Evolutionary conservation across 202 grass and related monocot species (phyloP).

Genomic region (Hordeum pubiflorum): DNA sequence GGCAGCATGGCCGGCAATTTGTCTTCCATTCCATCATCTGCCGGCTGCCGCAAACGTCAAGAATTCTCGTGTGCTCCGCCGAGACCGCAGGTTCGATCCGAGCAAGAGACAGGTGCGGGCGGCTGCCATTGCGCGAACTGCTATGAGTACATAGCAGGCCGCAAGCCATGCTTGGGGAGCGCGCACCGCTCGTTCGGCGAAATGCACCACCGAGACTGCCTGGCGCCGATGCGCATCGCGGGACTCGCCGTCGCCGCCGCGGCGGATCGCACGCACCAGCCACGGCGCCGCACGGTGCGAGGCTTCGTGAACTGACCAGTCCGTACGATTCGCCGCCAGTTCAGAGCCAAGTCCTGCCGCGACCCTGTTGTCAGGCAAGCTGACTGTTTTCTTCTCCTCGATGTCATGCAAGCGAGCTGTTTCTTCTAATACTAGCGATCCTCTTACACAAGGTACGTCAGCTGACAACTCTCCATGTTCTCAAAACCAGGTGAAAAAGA

Average conservation of each 20-base stretch:
- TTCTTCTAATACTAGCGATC: not conserved
- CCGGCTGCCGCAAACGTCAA: not conserved
- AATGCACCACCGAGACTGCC: constrained; percentile 15
- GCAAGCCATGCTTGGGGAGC: not conserved
- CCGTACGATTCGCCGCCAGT: no score
- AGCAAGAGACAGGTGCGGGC: not conserved
- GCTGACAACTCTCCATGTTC: not conserved
- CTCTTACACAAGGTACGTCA: not conserved
- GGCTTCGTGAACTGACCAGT: not conserved
- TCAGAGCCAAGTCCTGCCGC: not conserved
- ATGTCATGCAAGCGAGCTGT: not conserved
- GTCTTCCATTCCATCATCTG: not conserved
- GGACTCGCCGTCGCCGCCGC: not conserved
- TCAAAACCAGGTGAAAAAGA: not conserved
- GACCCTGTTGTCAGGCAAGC: no score
- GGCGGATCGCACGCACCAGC: not conserved
- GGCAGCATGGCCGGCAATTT: not conserved
- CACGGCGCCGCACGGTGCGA: no score
- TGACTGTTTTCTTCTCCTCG: no score
- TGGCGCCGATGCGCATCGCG: not conserved
- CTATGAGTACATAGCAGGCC: not conserved
- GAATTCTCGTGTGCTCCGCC: not conserved
- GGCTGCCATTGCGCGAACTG: not conserved
- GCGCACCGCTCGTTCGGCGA: constrained; percentile 9
- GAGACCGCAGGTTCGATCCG: not conserved